These are phyloP conservation scores for Herpetospermum pedunculosum DNA, from an alignment of 306 rosid genomes.

Conservation along the genomic window DNA sequence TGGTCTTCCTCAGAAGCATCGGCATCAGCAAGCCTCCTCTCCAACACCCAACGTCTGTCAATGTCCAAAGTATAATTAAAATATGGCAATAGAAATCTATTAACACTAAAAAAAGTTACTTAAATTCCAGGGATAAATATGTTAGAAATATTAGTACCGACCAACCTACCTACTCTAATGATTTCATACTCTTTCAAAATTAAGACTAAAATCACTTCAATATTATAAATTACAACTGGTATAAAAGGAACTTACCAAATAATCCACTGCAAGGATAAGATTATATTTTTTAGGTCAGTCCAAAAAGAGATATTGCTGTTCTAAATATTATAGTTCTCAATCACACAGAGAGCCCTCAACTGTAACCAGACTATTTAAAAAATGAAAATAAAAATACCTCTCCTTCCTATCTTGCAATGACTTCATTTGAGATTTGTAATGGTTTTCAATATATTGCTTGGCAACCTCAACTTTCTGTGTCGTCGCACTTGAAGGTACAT, in stretches of 20 bases:
- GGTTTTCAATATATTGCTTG: conserved; percentile 79
- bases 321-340: background rate
- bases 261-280: background rate
- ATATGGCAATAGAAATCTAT: background rate
- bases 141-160: background rate
- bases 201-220: background rate
- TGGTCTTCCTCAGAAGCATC: conserved; percentile 78
- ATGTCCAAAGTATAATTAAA: background rate
- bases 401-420: conserved; percentile 76
- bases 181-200: background rate
- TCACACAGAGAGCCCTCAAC: background rate
- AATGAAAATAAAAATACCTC: conserved; percentile 30
- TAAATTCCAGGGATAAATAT: background rate
- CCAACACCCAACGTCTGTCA: conserved; percentile 61
- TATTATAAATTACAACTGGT: background rate
- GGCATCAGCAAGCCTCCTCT: conserved; percentile 86
- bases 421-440: conserved; percentile 74
- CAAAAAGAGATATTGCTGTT: background rate
- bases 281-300: background rate
- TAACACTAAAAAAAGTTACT: background rate
- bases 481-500: conserved; percentile 46
- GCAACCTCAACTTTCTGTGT: conserved; percentile 74
- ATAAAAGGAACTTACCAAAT: background rate
- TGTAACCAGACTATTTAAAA: background rate
- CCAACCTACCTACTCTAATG: background rate